Evolutionary conservation across 75 land plant genomes (phyloP).

Genomic region (Pinus taeda): DNA sequence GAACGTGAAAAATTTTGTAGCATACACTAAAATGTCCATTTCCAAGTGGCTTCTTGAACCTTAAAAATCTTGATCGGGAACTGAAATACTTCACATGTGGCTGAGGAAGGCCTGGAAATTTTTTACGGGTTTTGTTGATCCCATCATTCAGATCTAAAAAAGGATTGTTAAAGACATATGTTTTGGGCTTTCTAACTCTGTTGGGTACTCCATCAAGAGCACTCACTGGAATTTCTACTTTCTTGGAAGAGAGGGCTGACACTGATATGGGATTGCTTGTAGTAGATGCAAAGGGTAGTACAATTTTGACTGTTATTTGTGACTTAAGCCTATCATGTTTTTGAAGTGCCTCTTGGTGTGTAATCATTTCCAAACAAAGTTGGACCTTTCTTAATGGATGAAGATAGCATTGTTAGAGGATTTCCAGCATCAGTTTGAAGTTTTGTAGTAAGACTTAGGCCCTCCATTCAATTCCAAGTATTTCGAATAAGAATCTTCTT

Average conservation of each 20-base stretch:
- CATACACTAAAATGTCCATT: no score
- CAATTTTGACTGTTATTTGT: not conserved
- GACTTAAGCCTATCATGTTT: not conserved
- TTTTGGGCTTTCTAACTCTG: no score
- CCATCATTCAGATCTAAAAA: no score
- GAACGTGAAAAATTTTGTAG: no score
- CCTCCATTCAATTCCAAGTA: not conserved
- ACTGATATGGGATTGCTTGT: conserved; percentile 38
- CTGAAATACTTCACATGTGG: no score
- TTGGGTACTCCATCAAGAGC: no score
- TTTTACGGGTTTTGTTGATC: no score
- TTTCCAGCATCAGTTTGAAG: not conserved
- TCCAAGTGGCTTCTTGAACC: no score
- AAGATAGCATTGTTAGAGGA: not conserved
- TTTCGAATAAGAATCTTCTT: not conserved
- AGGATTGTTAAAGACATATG: no score
- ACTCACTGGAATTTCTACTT: no score
- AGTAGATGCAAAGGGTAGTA: not conserved
- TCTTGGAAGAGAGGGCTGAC: conserved; percentile 2
- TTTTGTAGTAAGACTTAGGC: not conserved
- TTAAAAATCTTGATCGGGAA: no score
- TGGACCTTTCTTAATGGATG: not conserved
- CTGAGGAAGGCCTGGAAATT: no score
- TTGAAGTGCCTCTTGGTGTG: not conserved
- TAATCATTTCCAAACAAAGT: not conserved